Evolutionary conservation across 805 yeast species (phyloP).

Genomic region (Ogataea trehalophila): DNA sequence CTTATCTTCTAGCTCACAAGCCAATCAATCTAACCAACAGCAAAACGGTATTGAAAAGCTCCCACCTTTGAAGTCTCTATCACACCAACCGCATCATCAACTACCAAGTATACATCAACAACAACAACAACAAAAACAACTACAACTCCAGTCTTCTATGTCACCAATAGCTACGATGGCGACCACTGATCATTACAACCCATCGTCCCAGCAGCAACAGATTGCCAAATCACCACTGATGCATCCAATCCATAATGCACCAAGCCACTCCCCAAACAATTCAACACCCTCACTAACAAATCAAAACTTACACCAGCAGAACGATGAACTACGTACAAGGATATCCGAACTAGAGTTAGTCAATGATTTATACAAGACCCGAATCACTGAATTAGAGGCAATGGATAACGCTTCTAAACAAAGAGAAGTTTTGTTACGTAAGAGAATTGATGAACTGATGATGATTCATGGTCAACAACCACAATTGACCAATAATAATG

Average conservation of each 20-base stretch:
- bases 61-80: conserved; percentile 18
- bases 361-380: conserved; percentile 78
- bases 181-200: background rate
- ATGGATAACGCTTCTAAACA: conserved; percentile 52
- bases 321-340: conserved; percentile 55
- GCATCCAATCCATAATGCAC: no score
- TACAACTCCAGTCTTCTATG: conserved; percentile 1
- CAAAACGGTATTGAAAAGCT: conserved; percentile 11
- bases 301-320: conserved; percentile 2
- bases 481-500: background rate
- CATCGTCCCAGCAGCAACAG: conserved; percentile 3
- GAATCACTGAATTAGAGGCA: conserved; percentile 79
- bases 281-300: conserved; percentile 3
- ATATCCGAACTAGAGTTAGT: conserved; percentile 87
- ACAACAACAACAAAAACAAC: conserved; percentile 3
- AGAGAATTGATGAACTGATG: conserved; percentile 41
- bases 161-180: background rate
- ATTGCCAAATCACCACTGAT: no score
- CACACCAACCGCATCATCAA: background rate
- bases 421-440: conserved; percentile 43
- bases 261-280: background rate
- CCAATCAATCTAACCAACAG: conserved; percentile 6
- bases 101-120: conserved; percentile 1
- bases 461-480: no score
- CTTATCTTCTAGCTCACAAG: conserved; percentile 7